Evolutionary conservation across 257 asterid species (phyloP).

Genomic region (Solanum tarijense): DNA sequence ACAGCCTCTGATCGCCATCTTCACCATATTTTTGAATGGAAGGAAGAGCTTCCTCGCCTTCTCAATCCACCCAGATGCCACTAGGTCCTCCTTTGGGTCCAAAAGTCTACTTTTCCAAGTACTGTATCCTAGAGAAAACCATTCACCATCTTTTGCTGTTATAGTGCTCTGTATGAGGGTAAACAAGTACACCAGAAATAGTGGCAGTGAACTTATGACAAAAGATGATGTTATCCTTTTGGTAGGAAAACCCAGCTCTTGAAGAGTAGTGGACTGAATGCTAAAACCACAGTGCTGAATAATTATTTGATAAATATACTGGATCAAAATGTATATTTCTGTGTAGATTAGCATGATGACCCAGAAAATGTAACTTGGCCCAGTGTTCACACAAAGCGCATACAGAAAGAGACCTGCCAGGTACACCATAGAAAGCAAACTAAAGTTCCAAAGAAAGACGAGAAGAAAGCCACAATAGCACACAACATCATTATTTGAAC

Average conservation of each 20-base stretch:
- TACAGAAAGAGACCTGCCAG: conserved; percentile 75
- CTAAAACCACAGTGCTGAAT: conserved; percentile 94
- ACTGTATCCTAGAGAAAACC: conserved; percentile 65
- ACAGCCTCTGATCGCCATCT: conserved; percentile 44
- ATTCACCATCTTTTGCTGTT: conserved; percentile 95
- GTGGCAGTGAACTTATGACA: conserved; percentile 77
- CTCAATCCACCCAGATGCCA: conserved; percentile 51
- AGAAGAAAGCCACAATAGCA: conserved; percentile 87
- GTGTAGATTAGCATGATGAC: conserved; percentile 84
- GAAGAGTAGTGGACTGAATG: conserved; percentile 60
- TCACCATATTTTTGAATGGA: conserved; percentile 26
- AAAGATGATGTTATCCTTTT: conserved; percentile 71
- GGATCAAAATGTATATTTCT: conserved; percentile 69
- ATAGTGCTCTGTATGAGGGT: conserved; percentile 95
- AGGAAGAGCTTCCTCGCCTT: conserved; percentile 35
- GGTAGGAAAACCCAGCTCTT: conserved; percentile 72
- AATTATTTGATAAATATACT: conserved; percentile 79
- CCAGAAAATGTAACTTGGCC: conserved; percentile 92
- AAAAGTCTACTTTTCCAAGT: conserved; percentile 32
- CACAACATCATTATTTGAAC: conserved; percentile 83
- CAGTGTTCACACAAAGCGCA: conserved; percentile 93
- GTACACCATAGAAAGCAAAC: conserved; percentile 94
- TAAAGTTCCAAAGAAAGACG: conserved; percentile 91
- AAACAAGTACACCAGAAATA: conserved; percentile 79
- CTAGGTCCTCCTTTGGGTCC: conserved; percentile 24